Evolutionary conservation across 2,329 filamentous ascomycete species (phyloP).

Genomic region (Chrysoporthe puriensis): DNA sequence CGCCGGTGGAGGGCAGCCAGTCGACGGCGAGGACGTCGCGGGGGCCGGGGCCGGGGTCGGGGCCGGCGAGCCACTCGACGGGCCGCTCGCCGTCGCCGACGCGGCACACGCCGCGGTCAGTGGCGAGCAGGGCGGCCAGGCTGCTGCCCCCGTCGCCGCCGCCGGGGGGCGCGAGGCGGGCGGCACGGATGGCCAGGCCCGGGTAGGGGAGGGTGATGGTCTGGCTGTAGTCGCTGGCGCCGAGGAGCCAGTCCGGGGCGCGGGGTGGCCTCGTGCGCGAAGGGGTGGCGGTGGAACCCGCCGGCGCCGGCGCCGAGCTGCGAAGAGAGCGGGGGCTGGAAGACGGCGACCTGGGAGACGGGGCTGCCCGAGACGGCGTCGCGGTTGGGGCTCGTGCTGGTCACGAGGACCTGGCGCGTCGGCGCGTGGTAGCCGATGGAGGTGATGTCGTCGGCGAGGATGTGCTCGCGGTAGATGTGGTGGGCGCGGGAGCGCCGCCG

Average conservation of each 20-base stretch:
- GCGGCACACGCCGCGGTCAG: slow-evolving; percentile 50
- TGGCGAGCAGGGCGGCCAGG: slow-evolving; percentile 52
- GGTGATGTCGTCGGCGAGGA: slow-evolving; percentile 46
- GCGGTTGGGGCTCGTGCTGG: slow-evolving; percentile 44
- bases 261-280: slow-evolving; percentile 32
- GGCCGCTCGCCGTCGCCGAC: slow-evolving; percentile 38
- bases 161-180: slow-evolving; percentile 43
- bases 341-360: slow-evolving; percentile 53
- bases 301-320: slow-evolving; percentile 32
- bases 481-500: slow-evolving; percentile 9
- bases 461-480: slow-evolving; percentile 27
- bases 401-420: slow-evolving; percentile 47
- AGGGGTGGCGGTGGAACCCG: neutral
- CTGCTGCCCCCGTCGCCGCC: slow-evolving; percentile 42
- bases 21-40: slow-evolving; percentile 53
- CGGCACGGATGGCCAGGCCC: slow-evolving; percentile 32
- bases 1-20: slow-evolving; percentile 47
- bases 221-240: slow-evolving; percentile 33
- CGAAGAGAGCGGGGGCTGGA: slow-evolving; percentile 39
- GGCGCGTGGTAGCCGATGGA: slow-evolving; percentile 52
- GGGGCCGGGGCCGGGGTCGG: neutral
- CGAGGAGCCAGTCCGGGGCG: slow-evolving; percentile 45
- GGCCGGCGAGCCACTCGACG: slow-evolving; percentile 36
- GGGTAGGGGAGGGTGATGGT: slow-evolving; percentile 21
- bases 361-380: slow-evolving; percentile 45